These are phyloP conservation scores for Pythium pyrilobum DNA, from an alignment of 352 stramenopile genomes.

Conservation along the genomic window DNA sequence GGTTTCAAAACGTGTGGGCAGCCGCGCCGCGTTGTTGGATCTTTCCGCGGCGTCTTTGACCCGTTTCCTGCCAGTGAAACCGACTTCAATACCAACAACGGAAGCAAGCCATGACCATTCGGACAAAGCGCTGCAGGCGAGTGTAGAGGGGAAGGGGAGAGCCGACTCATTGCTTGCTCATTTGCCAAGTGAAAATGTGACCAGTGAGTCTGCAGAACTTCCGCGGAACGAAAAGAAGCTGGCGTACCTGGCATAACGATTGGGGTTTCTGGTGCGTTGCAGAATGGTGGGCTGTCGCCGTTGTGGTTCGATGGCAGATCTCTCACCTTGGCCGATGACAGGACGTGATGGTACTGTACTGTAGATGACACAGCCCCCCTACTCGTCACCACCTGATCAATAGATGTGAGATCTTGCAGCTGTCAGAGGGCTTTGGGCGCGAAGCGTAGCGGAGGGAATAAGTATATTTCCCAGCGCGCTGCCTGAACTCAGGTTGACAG, in stretches of 20 bases:
- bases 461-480: constrained; percentile 6
- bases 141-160: constrained; percentile 6
- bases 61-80: constrained; percentile 18
- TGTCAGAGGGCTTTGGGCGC: neutral
- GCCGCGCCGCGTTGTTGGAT: neutral
- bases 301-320: neutral
- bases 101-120: constrained; percentile 3
- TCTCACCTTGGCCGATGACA: constrained; percentile 7
- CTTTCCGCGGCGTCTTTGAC: constrained; percentile 9
- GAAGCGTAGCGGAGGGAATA: neutral
- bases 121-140: constrained; percentile 3
- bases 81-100: constrained; percentile 15
- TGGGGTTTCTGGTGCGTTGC: neutral
- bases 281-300: neutral
- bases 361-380: neutral
- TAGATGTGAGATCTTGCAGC: neutral
- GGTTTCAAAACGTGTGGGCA: constrained; percentile 5
- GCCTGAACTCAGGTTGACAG: neutral
- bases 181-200: constrained; percentile 2
- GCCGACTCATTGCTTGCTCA: neutral
- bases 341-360: constrained; percentile 9
- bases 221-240: constrained; percentile 9
- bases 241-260: constrained; percentile 2
- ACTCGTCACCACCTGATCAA: neutral
- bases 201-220: constrained; percentile 6